Evolutionary conservation across 2,329 filamentous ascomycete species (phyloP), one percentile per base, ranked within the genome.

Genomic region (Epichloe baconii): DNA sequence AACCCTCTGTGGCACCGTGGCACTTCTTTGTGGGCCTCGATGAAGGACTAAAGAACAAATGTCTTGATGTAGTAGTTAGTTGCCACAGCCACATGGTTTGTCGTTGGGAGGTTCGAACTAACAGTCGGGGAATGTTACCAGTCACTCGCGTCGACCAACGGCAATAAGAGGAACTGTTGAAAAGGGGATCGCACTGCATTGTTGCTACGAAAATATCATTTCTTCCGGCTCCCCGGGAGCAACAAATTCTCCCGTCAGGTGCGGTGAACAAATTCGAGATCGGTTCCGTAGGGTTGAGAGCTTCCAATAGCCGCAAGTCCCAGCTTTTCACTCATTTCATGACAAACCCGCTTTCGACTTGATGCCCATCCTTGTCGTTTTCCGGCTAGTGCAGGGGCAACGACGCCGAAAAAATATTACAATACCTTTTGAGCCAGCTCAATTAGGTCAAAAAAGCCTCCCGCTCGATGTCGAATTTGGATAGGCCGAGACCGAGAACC

Each of bases 361-460:
- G 19, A 21, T 17, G 12, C 26, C 11, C 41, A 49, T 37, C 21
- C 31, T 8, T 17, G 48, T 19, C 34, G 21, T 26, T 17, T n/a
- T 31, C 8, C n/a, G 21, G 15, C 44, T 19, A 11, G 44, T 37
- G 44, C 31, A 15, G 17, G 19, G 12, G 21, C 19, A 44, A 17
- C 19, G n/a, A 31, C 15, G 48, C 5, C 15, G 10, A 38, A 35
- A 7, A 38, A 3, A 44, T 12, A 34, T 59, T 45, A 80, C 5
- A 82, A 58, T 10, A 82, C 74, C 56, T 78, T 75, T 53, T 80
- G 73, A 12, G 80, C 72, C 43, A 86, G 66, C 57, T 85, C 82
- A 42, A 86, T 64, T 5, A 85, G 64, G 58, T 85, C 81, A 60
- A 84, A 82, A 83, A 85, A 0, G 73, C 70, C 48, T 80, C 77